Percentiles rank a stretch among this genome's conserved stretches.
These are phyloP conservation scores for Farysia itapuensis DNA, from an alignment of 1,284 basidiomycete species.

Conservation along the genomic window DNA sequence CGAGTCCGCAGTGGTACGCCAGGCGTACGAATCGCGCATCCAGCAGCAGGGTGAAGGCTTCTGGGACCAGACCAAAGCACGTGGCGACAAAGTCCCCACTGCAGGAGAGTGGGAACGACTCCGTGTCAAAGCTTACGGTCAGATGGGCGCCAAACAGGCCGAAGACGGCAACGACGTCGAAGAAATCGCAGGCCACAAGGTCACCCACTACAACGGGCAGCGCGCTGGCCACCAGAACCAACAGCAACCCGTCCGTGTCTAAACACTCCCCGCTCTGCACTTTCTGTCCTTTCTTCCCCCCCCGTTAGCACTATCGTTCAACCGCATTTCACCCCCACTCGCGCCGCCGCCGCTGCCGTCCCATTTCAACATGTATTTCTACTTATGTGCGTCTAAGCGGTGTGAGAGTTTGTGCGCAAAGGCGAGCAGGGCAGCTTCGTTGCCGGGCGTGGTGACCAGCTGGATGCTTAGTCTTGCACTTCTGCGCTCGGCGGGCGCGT, in stretches of 20 bases:
- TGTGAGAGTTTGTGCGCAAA: too few relatives aligned
- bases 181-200: constrained; percentile 47
- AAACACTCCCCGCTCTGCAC: too few relatives aligned
- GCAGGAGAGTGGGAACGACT: constrained; percentile 55
- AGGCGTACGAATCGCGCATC: constrained; percentile 26
- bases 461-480: constrained; percentile 29
- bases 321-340: neutral
- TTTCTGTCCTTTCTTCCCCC: neutral
- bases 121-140: constrained; percentile 55
- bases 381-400: too few relatives aligned
- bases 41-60: constrained; percentile 21
- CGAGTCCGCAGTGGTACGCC: constrained; percentile 52
- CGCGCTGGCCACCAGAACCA: constrained; percentile 7
- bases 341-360: neutral
- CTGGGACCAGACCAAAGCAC: constrained; percentile 33
- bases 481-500: too few relatives aligned
- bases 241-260: constrained; percentile 3
- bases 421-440: constrained; percentile 7
- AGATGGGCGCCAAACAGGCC: constrained; percentile 50
- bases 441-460: constrained; percentile 11
- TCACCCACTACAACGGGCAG: constrained; percentile 46
- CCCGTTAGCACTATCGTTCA: neutral
- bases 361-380: neutral
- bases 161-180: constrained; percentile 54
- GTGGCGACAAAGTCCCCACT: constrained; percentile 43